These are phyloP conservation scores for Aspergillus fructus DNA, from an alignment of 2,329 filamentous ascomycete species.

Conservation along the genomic window DNA sequence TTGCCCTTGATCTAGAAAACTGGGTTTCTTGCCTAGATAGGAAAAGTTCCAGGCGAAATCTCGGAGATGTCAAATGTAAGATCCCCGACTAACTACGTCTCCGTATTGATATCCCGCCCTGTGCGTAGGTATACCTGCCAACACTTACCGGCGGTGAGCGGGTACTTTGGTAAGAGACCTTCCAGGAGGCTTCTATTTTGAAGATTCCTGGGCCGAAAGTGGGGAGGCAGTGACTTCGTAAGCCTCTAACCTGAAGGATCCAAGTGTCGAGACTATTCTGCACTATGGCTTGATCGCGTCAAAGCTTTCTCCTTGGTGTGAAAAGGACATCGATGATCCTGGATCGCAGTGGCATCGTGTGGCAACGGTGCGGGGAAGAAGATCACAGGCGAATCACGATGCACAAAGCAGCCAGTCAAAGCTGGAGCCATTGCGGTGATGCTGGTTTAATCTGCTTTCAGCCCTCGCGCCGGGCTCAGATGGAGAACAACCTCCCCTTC, in stretches of 20 bases:
- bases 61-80: constrained; percentile 6
- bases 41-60: constrained; percentile 11
- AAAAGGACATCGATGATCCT: constrained; percentile 2
- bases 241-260: neutral
- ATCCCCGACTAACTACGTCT: neutral
- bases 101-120: neutral
- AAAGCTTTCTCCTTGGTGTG: neutral
- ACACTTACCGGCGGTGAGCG: neutral
- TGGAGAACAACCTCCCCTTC: neutral
- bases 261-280: neutral
- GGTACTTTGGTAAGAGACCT: neutral
- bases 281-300: constrained; percentile 1
- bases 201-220: neutral
- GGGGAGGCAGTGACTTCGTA: neutral
- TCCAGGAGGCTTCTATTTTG: neutral
- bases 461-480: constrained; percentile 18
- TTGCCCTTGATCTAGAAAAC: neutral
- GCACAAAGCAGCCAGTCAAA: constrained; percentile 17
- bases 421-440: neutral
- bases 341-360: constrained; percentile 6
- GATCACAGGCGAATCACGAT: constrained; percentile 20
- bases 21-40: neutral
- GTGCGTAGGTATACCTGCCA: neutral
- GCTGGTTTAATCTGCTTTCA: constrained; percentile 16
- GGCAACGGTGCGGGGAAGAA: constrained; percentile 25